Evolutionary conservation across 2,329 filamentous ascomycete species (phyloP).

Genomic region (Apiospora phragmitis): DNA sequence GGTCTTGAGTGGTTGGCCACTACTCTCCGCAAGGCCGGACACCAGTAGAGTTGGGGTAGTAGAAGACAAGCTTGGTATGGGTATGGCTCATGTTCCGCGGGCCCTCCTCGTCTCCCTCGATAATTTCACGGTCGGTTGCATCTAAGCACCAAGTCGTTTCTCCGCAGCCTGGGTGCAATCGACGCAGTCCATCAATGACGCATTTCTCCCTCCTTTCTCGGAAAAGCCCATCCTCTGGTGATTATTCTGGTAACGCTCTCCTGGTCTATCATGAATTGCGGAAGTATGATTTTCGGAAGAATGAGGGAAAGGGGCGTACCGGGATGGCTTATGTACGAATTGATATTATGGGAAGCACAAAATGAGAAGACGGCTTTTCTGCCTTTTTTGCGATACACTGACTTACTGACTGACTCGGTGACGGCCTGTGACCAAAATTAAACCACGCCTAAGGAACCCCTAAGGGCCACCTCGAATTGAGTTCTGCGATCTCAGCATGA

Average conservation of each 20-base stretch:
- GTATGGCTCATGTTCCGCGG: slow-evolving; percentile 40
- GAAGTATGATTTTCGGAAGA: slow-evolving; percentile 33
- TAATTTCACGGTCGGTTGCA: slow-evolving; percentile 56
- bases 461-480: not conserved
- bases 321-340: slow-evolving; percentile 40
- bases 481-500: not conserved
- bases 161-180: slow-evolving; percentile 47
- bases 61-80: slow-evolving; percentile 27
- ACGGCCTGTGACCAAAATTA: not conserved
- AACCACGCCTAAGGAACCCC: not conserved
- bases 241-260: slow-evolving; percentile 22
- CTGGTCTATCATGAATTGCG: slow-evolving; percentile 23
- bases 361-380: slow-evolving; percentile 13
- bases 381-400: slow-evolving; percentile 6
- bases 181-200: slow-evolving; percentile 53
- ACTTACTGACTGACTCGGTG: not conserved
- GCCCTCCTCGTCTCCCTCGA: slow-evolving; percentile 32
- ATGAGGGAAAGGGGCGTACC: slow-evolving; percentile 35
- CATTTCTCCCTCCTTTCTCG: slow-evolving; percentile 27
- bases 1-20: slow-evolving; percentile 92
- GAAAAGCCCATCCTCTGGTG: slow-evolving; percentile 28
- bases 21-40: slow-evolving; percentile 75
- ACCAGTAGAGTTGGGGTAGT: slow-evolving; percentile 52
- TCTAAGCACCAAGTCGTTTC: slow-evolving; percentile 48
- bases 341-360: slow-evolving; percentile 28